These are phyloP conservation scores for Epithele typhae DNA, from an alignment of 768 basidiomycete species.

Conservation along the genomic window DNA sequence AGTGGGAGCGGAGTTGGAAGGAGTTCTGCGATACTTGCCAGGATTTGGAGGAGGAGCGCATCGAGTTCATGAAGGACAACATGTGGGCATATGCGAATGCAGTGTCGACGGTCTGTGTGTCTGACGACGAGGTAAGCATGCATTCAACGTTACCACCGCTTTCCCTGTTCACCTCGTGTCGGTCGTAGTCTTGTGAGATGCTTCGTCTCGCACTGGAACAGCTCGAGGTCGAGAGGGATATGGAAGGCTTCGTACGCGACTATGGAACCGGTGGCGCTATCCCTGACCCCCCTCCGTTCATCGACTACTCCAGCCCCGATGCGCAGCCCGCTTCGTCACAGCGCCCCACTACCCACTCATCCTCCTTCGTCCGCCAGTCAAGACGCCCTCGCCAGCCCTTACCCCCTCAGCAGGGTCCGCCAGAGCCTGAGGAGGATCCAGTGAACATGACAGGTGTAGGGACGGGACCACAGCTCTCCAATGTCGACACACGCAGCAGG, in stretches of 20 bases:
- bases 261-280: slow-evolving; percentile 88
- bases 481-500: slow-evolving; percentile 30
- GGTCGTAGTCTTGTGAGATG: slow-evolving; percentile 80
- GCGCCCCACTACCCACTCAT: slow-evolving; percentile 51
- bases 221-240: slow-evolving; percentile 82
- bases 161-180: slow-evolving; percentile 1
- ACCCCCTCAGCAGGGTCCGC: slow-evolving; percentile 32
- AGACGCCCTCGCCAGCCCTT: slow-evolving; percentile 30
- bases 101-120: slow-evolving; percentile 92
- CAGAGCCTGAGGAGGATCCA: slow-evolving; percentile 38
- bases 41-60: slow-evolving; percentile 92
- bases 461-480: slow-evolving; percentile 41
- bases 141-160: not conserved
- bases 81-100: slow-evolving; percentile 96
- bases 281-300: slow-evolving; percentile 82
- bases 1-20: slow-evolving; percentile 96
- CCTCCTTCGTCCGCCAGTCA: slow-evolving; percentile 46
- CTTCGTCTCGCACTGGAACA: slow-evolving; percentile 83
- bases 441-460: slow-evolving; percentile 69
- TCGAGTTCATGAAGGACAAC: slow-evolving; percentile 92
- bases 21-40: slow-evolving; percentile 91
- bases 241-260: slow-evolving; percentile 83
- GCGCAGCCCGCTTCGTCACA: slow-evolving; percentile 57
- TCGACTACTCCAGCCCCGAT: slow-evolving; percentile 72
- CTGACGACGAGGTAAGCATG: slow-evolving; percentile 82